Conservation (phyloP, 2,329 filamentous ascomycete genomes). For the Metarhizium rileyi region DNA sequence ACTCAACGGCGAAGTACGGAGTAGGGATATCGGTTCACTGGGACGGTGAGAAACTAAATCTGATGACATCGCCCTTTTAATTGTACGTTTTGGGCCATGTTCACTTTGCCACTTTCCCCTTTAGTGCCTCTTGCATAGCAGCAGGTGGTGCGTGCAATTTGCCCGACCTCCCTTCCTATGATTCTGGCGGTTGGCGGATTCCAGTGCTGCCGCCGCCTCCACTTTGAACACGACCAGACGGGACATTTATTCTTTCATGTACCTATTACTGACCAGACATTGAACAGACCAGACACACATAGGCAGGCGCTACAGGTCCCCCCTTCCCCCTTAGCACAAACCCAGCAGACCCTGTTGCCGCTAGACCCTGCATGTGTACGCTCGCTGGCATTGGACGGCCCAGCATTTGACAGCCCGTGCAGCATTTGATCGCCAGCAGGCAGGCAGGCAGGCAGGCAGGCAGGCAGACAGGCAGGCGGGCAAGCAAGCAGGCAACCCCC, state of each 20-base stretch:
- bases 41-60: not conserved
- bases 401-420: too few species aligned
- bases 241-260: not conserved
- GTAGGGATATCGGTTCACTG: too few species aligned
- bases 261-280: too few species aligned
- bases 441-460: too few species aligned
- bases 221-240: not conserved
- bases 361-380: too few species aligned
- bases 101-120: not conserved
- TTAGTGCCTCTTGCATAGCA: not conserved
- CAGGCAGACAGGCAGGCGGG: too few species aligned
- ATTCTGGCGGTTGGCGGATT: slow-evolving; percentile 1
- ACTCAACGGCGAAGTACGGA: too few species aligned
- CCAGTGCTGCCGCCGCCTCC: not conserved
- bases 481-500: too few species aligned
- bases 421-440: too few species aligned
- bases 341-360: too few species aligned
- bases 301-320: not conserved
- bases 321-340: too few species aligned
- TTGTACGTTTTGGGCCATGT: not conserved
- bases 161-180: slow-evolving; percentile 1
- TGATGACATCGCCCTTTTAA: not conserved
- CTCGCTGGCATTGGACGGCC: too few species aligned
- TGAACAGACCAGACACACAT: not conserved
- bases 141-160: not conserved